A percentile compares a stretch with the other conserved stretches of the same genome.
These are phyloP conservation scores for Endotrypanum monterogeii DNA, from an alignment of 208 protist species.

Conservation along the genomic window DNA sequence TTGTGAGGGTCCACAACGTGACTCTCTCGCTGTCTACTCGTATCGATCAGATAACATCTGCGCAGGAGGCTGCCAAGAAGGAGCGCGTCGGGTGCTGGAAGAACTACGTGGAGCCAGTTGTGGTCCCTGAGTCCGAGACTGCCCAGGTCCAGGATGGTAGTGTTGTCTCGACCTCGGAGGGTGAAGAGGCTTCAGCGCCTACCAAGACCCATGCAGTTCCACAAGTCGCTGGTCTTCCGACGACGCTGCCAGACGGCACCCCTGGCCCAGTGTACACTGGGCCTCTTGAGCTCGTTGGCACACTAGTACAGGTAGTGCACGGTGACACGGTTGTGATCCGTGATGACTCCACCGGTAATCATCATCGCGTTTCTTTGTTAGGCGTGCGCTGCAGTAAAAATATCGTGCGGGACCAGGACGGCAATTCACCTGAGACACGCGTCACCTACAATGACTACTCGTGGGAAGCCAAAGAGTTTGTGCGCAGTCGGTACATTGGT, in stretches of 20 bases:
- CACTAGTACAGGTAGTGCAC: constrained; percentile 80
- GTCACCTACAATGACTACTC: constrained; percentile 88
- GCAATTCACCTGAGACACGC: constrained; percentile 74
- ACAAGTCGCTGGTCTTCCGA: constrained; percentile 43
- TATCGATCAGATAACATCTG: constrained; percentile 50
- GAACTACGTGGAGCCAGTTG: constrained; percentile 45
- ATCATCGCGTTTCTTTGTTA: constrained; percentile 74
- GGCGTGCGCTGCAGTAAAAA: constrained; percentile 84
- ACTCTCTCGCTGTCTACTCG: constrained; percentile 53
- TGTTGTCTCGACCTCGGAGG: constrained; percentile 3
- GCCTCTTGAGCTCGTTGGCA: constrained; percentile 57
- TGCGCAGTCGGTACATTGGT: constrained; percentile 83
- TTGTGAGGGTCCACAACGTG: constrained; percentile 64
- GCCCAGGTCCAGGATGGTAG: constrained; percentile 12
- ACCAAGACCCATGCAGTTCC: constrained; percentile 8
- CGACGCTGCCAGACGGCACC: constrained; percentile 46
- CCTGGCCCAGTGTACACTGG: constrained; percentile 61
- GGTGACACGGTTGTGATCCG: constrained; percentile 82
- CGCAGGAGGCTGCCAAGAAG: constrained; percentile 60
- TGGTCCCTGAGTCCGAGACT: neutral
- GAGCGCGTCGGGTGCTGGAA: constrained; percentile 71
- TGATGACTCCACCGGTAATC: constrained; percentile 46
- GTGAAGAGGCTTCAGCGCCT: neutral
- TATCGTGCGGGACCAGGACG: constrained; percentile 79
- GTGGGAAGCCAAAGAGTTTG: constrained; percentile 88